Conservation (phyloP, 371 early-diverging fungal species). For the Encephalitozoon hellem region DNA sequence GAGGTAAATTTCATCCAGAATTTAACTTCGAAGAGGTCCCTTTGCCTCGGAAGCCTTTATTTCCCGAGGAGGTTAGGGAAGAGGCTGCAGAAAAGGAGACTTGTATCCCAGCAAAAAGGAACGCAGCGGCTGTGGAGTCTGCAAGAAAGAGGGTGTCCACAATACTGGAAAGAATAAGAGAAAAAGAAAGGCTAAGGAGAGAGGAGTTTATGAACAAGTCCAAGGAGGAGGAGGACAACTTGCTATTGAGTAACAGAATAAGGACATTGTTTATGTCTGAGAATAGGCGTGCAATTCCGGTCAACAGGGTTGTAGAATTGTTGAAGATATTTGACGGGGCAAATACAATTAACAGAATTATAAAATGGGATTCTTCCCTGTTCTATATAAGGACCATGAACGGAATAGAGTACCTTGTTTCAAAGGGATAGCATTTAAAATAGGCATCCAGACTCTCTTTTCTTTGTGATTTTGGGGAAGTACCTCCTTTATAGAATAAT, state of each 20-base stretch:
- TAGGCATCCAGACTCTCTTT: neutral
- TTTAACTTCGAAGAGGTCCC: neutral
- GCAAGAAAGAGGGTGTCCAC: slow-evolving; percentile 28
- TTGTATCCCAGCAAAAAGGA: neutral
- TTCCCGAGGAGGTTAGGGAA: neutral
- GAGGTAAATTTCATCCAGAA: slow-evolving; percentile 12
- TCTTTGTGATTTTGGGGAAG: neutral
- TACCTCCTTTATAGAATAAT: neutral
- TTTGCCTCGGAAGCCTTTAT: neutral
- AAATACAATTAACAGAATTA: slow-evolving; percentile 21
- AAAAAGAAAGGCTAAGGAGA: slow-evolving; percentile 55
- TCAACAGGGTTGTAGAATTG: slow-evolving; percentile 27
- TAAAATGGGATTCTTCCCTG: neutral
- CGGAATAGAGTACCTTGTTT: slow-evolving; percentile 25
- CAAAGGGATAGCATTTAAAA: neutral
- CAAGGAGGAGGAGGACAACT: slow-evolving; percentile 44
- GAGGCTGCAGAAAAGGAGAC: neutral
- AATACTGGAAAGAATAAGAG: slow-evolving; percentile 56
- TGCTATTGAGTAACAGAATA: slow-evolving; percentile 23
- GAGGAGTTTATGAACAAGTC: slow-evolving; percentile 50
- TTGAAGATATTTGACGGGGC: slow-evolving; percentile 21
- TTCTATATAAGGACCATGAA: slow-evolving; percentile 35
- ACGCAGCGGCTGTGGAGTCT: neutral
- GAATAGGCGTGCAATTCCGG: slow-evolving; percentile 25
- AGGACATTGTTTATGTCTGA: slow-evolving; percentile 19